Base-by-base conservation (phyloP, 441 rosid genomes). In the Populus hybrid region DNA sequence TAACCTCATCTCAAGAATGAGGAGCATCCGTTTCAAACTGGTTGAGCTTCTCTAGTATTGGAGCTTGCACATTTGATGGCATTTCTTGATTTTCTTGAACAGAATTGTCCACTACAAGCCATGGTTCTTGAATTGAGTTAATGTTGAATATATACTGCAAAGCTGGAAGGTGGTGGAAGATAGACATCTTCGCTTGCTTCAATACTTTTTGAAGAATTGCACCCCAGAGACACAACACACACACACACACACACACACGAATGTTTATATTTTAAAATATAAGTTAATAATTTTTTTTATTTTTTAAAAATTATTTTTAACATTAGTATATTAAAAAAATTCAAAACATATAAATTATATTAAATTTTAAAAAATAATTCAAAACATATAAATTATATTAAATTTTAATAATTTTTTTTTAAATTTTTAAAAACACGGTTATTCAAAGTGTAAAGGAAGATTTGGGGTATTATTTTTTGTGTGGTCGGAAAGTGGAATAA, bases 1-100 rank as follows among this genome's bases (percentile, higher is more conserved):
- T 94, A 45, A 96, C 96, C 61, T 96, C 99, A 8, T 89, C 95
- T 98, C 99, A 94, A 2, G 99, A 88, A 69, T 86, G 91, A 76
- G 98, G 97, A 77, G 90, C 84, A 26, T 85, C 90, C 0, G 84
- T 38, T 59, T 88, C 98, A 61, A 90, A 71, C 72, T 76, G 86
- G 77, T 72, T 72, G 79, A 93, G 88, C 82, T 89, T 93, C 64
- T 90, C 92, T 1, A 86, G 88, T n/a, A 91, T 77, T 0, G 79
- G 77, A 31, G 86, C 68, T 0, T 91, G 96, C 6, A 87, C 70
- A n/a, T 72, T 79, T 12, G 82, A 31, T 63, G 84, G 79, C 74
- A 80, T 77, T 64, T 83, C 79, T 29, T 71, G 65, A 11, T 81
- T 77, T 66, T 83, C 79, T 29, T 71, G 68, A 14, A 70, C 65